Evolutionary conservation across 2,329 filamentous ascomycete genomes (phyloP).

Genomic region (Nemania sp.): DNA sequence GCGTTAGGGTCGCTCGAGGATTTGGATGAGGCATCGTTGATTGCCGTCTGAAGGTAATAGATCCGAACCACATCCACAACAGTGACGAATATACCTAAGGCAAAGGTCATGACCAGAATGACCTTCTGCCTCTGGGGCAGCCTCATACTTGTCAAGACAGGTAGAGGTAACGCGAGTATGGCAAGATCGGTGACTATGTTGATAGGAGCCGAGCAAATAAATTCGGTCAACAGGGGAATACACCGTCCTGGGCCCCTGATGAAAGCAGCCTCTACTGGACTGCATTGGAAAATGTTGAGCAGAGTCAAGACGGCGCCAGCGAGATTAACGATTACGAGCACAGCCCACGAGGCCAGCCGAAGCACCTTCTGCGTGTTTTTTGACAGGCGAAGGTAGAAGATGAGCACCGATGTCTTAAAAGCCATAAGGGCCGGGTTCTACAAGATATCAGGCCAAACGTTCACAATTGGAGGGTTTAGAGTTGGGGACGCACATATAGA

Average conservation of each 20-base stretch:
- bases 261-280: conserved; percentile 74
- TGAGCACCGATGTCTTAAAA: conserved; percentile 88
- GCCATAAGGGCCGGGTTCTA: conserved; percentile 89
- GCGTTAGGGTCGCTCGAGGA: conserved; percentile 45
- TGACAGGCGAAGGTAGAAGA: conserved; percentile 86
- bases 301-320: conserved; percentile 81
- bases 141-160: conserved; percentile 83
- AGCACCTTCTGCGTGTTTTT: conserved; percentile 77
- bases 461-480: background rate
- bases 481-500: conserved; percentile 57
- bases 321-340: conserved; percentile 76
- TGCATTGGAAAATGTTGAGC: conserved; percentile 86
- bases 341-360: conserved; percentile 79
- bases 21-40: conserved; percentile 48
- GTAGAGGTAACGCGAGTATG: conserved; percentile 85
- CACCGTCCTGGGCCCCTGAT: conserved; percentile 49
- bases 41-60: conserved; percentile 82
- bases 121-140: conserved; percentile 85
- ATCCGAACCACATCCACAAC: conserved; percentile 88
- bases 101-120: conserved; percentile 84
- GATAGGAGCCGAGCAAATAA: conserved; percentile 78
- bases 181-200: conserved; percentile 92
- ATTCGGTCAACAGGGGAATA: conserved; percentile 64
- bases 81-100: conserved; percentile 83
- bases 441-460: conserved; percentile 24